phyloP scores from a whole-genome alignment of 495 filamentous ascomycete genomes.

The Penicillium coprophilum region DNA sequence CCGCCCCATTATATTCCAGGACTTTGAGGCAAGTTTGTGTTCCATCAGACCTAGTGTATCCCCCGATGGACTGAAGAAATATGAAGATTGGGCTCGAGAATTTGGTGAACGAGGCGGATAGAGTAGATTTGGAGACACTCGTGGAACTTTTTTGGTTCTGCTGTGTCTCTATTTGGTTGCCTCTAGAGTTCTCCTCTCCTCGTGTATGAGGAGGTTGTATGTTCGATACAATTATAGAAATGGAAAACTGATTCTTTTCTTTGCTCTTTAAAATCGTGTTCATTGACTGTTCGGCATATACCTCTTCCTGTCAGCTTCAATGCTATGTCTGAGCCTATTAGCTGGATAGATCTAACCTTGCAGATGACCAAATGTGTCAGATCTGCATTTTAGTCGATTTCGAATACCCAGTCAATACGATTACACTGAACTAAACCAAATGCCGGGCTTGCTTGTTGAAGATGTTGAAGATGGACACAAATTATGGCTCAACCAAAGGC shows the following conservation, averaged over 20 bases:
- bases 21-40: conserved; percentile 81
- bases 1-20: conserved; percentile 74
- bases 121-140: conserved; percentile 1
- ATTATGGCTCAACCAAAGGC: too few relatives aligned
- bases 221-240: conserved; percentile 1
- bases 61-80: conserved; percentile 74
- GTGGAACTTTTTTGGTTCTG: not conserved
- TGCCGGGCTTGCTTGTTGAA: too few relatives aligned
- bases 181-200: not conserved
- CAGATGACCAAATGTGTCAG: too few relatives aligned
- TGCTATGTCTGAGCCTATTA: not conserved
- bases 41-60: conserved; percentile 93
- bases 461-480: too few relatives aligned
- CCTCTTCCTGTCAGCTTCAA: not conserved
- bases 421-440: too few relatives aligned
- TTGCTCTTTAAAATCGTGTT: not conserved
- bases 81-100: conserved; percentile 91
- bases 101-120: conserved; percentile 90
- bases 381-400: too few relatives aligned
- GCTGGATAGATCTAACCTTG: too few relatives aligned
- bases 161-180: not conserved
- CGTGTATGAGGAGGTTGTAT: not conserved
- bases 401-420: too few relatives aligned
- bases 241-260: not conserved
- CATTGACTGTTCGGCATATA: not conserved